These are phyloP conservation scores for Aristolochia californica DNA, from an alignment of 164 flowering plant genomes.

Conservation along the genomic window DNA sequence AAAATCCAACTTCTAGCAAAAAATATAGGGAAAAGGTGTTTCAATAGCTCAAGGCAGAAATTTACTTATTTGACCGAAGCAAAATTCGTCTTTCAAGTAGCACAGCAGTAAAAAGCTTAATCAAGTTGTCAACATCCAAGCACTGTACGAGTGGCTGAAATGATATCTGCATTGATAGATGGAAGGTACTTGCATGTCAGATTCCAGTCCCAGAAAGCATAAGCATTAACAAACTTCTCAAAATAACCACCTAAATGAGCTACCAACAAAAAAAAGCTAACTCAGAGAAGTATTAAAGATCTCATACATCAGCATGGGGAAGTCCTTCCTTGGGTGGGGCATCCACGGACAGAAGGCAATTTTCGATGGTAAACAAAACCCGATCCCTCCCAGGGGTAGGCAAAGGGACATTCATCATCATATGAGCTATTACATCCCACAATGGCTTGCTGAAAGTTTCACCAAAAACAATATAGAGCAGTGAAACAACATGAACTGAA, in stretches of 20 bases:
- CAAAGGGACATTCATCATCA: conserved; percentile 82
- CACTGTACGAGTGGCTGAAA: conserved; percentile 91
- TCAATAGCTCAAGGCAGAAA: conserved; percentile 4
- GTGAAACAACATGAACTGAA: neutral
- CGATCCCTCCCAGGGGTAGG: conserved; percentile 93
- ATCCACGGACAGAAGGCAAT: conserved; percentile 76
- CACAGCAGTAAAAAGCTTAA: conserved; percentile 81
- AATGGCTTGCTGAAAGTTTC: conserved; percentile 78
- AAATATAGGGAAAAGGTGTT: too few relatives aligned
- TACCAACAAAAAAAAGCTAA: neutral
- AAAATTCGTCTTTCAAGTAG: conserved; percentile 88
- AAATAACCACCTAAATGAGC: neutral
- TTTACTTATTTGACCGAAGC: conserved; percentile 85
- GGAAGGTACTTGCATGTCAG: too few relatives aligned
- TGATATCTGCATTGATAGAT: conserved; percentile 61
- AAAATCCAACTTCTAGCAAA: too few relatives aligned
- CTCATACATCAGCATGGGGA: conserved; percentile 92
- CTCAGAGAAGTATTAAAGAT: neutral
- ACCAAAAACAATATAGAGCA: conserved; percentile 2
- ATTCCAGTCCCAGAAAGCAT: neutral
- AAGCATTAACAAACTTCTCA: neutral
- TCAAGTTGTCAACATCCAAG: conserved; percentile 89
- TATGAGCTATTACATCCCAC: conserved; percentile 81
- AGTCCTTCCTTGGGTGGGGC: conserved; percentile 93
- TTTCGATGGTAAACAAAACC: conserved; percentile 82